Base-by-base conservation (phyloP, 345 rosid species). In the Balakata baccata region DNA sequence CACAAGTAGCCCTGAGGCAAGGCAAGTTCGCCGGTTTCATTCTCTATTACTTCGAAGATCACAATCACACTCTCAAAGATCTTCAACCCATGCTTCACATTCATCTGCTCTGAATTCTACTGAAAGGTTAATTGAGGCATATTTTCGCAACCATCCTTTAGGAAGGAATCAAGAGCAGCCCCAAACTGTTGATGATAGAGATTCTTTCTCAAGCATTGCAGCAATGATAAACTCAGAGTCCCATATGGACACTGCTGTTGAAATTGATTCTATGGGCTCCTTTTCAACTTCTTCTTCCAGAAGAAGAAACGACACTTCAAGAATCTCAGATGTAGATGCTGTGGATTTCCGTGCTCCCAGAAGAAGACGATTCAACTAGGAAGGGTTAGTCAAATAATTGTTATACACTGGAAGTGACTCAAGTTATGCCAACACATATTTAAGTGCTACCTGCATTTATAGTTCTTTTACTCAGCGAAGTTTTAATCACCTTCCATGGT, bases 281-380 rank as follows among this genome's bases (percentile, higher is more conserved):
- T 91, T 88, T 45, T 89, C 97, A 18, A 92, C 94, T 45, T 92
- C 93, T 56, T 85, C 97, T 65, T 92, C 97, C 18, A 83, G 93
- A 71, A 90, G 97, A 75, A 87, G 92, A 79, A 85, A 79, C 78
- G 92, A 89, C 75, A 81, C 78, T 63, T 85, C 96, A 0, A 88
- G 97, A 79, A 85, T 85, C 75, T 86, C 96, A 43, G 97, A 92
- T 78, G 77, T 90, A 72, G 96, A 90, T 77, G 85, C 90, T 73
- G 94, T 86, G 47, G 96, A 90, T 84, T 92, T 93, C 68, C 97
- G 93, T 49, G 89, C 91, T 13, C 96, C 92, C 67, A 86, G 96
- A 70, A 89, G 97, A 78, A 81, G 97, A 70, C 76, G 97, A 52
- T 73, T 89, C 77, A 86, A 79, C 84, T 89, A 81, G 78, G 53